A percentile compares a stretch with the other conserved stretches of the same genome.
phyloP scores from a whole-genome alignment of 306 rosid species.

The Dalbergia oliveri region DNA sequence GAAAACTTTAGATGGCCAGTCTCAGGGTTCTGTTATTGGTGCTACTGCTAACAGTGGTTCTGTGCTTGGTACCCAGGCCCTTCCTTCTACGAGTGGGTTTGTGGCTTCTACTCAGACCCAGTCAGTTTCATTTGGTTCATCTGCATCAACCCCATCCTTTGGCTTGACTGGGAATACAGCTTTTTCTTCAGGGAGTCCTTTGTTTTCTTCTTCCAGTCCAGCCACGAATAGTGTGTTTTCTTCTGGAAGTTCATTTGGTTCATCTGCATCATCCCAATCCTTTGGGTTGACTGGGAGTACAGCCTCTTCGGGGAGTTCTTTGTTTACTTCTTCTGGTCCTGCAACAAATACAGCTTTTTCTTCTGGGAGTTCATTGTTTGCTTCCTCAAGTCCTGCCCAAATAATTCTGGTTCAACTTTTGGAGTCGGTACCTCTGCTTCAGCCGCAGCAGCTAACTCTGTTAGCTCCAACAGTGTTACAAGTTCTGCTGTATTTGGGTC shows the following conservation, averaged over 20 bases:
- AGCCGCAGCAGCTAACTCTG: constrained; percentile 53
- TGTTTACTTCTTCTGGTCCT: constrained; percentile 60
- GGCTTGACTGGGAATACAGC: constrained; percentile 59
- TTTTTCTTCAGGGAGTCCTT: constrained; percentile 62
- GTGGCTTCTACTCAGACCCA: constrained; percentile 61
- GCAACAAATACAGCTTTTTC: constrained; percentile 56
- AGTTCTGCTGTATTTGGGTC: constrained; percentile 56
- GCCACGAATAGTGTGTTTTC: constrained; percentile 54
- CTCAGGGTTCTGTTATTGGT: constrained; percentile 50
- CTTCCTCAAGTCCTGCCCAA: constrained; percentile 61
- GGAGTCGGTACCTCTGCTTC: constrained; percentile 63
- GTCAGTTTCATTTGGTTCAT: constrained; percentile 62
- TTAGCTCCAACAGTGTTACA: constrained; percentile 59
- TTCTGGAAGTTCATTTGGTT: constrained; percentile 59
- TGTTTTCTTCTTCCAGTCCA: constrained; percentile 59
- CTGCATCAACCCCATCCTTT: constrained; percentile 56
- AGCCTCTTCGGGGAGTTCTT: constrained; percentile 60
- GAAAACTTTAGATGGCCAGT: constrained; percentile 57
- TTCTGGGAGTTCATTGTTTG: constrained; percentile 65
- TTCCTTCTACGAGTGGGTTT: constrained; percentile 58
- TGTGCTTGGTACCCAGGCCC: constrained; percentile 49
- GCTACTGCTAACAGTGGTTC: constrained; percentile 45
- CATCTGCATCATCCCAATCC: constrained; percentile 58
- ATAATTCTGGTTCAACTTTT: constrained; percentile 51
- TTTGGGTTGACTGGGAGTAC: constrained; percentile 61